Conservation (phyloP, 1,139 yeast genomes). For the Hemisphaericaspora xylanilytica region DNA sequence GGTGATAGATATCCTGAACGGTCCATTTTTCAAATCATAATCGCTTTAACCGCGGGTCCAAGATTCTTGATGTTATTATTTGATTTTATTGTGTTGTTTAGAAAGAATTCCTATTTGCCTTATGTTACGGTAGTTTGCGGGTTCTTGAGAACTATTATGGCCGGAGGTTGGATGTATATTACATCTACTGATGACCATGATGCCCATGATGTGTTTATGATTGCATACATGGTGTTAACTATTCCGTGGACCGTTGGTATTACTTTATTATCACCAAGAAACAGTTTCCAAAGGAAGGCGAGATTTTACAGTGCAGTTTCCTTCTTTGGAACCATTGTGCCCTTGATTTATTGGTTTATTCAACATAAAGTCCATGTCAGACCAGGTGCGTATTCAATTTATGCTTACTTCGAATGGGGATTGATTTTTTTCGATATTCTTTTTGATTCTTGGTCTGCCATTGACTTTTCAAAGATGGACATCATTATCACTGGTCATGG, state of each 20-base stretch:
- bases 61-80: constrained; percentile 71
- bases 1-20: constrained; percentile 97
- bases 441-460: constrained; percentile 76
- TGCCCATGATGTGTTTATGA: constrained; percentile 94
- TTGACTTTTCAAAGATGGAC: constrained; percentile 63
- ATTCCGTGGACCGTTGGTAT: constrained; percentile 84
- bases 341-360: constrained; percentile 84
- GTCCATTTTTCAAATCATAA: constrained; percentile 81
- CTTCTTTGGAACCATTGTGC: constrained; percentile 72
- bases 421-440: constrained; percentile 77
- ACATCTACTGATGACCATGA: constrained; percentile 97
- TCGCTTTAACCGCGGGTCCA: constrained; percentile 82
- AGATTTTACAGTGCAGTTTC: constrained; percentile 54
- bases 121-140: constrained; percentile 55
- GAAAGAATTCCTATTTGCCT: constrained; percentile 41
- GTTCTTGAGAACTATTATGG: constrained; percentile 77
- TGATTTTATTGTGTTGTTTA: constrained; percentile 47
- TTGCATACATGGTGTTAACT: constrained; percentile 79
- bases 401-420: constrained; percentile 94
- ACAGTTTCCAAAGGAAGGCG: constrained; percentile 41
- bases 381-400: constrained; percentile 93
- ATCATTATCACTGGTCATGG: constrained; percentile 33
- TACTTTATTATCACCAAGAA: constrained; percentile 51
- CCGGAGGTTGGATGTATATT: constrained; percentile 98
- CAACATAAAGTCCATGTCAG: constrained; percentile 86